Evolutionary conservation across 805 yeast species (phyloP), one percentile per base, ranked within the genome.

Genomic region (Metschnikowia koreensis): DNA sequence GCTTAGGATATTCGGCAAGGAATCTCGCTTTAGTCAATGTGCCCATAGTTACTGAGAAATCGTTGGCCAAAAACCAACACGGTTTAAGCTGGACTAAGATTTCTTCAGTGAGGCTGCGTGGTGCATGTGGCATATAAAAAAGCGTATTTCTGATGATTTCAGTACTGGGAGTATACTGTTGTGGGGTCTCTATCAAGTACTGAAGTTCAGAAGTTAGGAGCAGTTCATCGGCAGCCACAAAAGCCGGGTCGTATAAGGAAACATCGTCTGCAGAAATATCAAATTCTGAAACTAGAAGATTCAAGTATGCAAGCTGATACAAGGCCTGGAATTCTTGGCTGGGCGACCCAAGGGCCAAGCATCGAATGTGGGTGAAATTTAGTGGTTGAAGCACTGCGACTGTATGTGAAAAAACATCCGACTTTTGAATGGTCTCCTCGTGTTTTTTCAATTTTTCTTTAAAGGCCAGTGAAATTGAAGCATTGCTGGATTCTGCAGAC

Each of bases 91-190:
- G 26, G 1, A 41, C 40, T 11, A 82, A 46, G 1, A 82, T 55
- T 1, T 27, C n/a, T 39, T 81, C 76, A 1, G 85, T 79, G 15
- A 83, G 60, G 15, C 65, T 71, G 38, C 85, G 66, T 1, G 90
- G 89, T 0, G 92, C 93, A 68, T 88, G 96, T 0, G 96, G 96
- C 44, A 88, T 72, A 60, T 81, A 87, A 63, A 71, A 86, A 1
- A 88, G 66, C 0, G 75, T 69, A 10, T n/a, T 44, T 16, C 34
- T 12, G 12, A 46, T 37, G 1, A 17, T 13, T 5, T 34, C 16
- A 2, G 41, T 36, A 12, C 16, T 16, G 8, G 40, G 22, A 4
- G 13, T 7, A 41, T 28, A 43, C 54, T 44, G 16, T 0, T 55
- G 41, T 9, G 48, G 46, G 33, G 44, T 13, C 52, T 64, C 61